A percentile compares a stretch with the other conserved stretches of the same genome.
Conservation (phyloP, 441 rosid species). For the Mallotus repandus region DNA sequence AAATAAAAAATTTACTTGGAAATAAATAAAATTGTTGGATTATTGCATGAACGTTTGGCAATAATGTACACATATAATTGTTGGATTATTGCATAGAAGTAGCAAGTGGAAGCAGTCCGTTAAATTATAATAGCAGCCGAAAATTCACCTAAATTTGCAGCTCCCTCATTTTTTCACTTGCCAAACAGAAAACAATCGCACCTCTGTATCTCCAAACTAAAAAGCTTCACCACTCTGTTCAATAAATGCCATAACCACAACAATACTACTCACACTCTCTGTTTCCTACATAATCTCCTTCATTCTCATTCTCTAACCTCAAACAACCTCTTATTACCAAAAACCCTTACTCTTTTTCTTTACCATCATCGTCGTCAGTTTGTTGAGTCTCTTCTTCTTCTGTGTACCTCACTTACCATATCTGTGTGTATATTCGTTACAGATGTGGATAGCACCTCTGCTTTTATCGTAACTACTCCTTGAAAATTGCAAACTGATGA, state of each 20-base stretch:
- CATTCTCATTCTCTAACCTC: constrained; percentile 11
- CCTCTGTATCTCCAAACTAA: too few relatives aligned
- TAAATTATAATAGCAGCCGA: too few relatives aligned
- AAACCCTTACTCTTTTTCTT: neutral
- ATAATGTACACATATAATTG: too few relatives aligned
- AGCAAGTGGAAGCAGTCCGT: too few relatives aligned
- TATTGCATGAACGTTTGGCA: too few relatives aligned
- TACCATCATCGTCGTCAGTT: constrained; percentile 17
- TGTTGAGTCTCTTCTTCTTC: constrained; percentile 59
- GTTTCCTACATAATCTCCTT: constrained; percentile 24
- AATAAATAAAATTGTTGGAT: too few relatives aligned
- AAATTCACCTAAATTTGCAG: too few relatives aligned
- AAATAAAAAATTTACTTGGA: too few relatives aligned
- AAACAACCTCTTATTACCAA: constrained; percentile 1
- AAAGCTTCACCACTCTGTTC: constrained; percentile 13
- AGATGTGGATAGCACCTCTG: constrained; percentile 60
- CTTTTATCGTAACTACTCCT: constrained; percentile 70
- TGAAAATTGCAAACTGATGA: constrained; percentile 84
- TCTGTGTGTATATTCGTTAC: constrained; percentile 59
- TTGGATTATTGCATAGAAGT: too few relatives aligned
- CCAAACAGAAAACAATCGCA: constrained; percentile 33
- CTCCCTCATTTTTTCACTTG: constrained; percentile 37
- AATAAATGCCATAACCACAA: constrained; percentile 14
- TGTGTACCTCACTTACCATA: constrained; percentile 69
- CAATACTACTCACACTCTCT: constrained; percentile 22